phyloP scores from a whole-genome alignment of 2,329 filamentous ascomycete genomes.

The Aspergillus tubingensis region DNA sequence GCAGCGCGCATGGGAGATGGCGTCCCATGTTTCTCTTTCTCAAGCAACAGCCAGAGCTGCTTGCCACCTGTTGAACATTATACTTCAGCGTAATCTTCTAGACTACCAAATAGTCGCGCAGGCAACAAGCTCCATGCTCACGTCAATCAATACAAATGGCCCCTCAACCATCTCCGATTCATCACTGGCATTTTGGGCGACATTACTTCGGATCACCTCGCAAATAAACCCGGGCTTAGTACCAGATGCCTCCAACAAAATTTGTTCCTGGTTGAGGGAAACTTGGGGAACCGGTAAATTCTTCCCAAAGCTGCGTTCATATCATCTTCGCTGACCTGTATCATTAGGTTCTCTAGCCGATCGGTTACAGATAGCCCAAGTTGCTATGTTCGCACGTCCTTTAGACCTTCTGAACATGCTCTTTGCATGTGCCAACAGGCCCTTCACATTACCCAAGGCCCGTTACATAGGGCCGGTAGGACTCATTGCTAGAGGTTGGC shows the following conservation, averaged over 20 bases:
- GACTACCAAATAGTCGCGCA: slow-evolving; percentile 67
- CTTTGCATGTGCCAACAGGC: slow-evolving; percentile 65
- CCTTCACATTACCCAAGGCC: slow-evolving; percentile 27
- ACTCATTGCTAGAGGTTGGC: slow-evolving; percentile 42
- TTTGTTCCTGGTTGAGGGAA: slow-evolving; percentile 78
- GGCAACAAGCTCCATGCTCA: slow-evolving; percentile 70
- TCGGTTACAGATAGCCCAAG: slow-evolving; percentile 64
- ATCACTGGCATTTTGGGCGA: slow-evolving; percentile 70
- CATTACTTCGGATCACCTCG: slow-evolving; percentile 66
- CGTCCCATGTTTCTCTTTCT: slow-evolving; percentile 69
- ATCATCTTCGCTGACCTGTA: slow-evolving; percentile 16
- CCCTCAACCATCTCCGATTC: slow-evolving; percentile 79
- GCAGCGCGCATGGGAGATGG: slow-evolving; percentile 74
- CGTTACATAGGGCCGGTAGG: slow-evolving; percentile 31
- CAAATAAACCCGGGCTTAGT: slow-evolving; percentile 69
- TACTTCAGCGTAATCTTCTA: slow-evolving; percentile 68
- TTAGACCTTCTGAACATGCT: slow-evolving; percentile 69
- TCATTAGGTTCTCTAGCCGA: slow-evolving; percentile 60
- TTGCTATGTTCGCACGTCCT: slow-evolving; percentile 65
- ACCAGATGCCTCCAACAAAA: slow-evolving; percentile 66
- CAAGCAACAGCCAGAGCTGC: slow-evolving; percentile 73
- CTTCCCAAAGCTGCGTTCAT: not conserved
- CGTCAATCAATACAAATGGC: slow-evolving; percentile 77
- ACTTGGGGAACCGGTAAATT: slow-evolving; percentile 78
- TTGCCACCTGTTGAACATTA: slow-evolving; percentile 68